Conservation (phyloP, 2,329 filamentous ascomycete species). For the Aspergillus felis region DNA sequence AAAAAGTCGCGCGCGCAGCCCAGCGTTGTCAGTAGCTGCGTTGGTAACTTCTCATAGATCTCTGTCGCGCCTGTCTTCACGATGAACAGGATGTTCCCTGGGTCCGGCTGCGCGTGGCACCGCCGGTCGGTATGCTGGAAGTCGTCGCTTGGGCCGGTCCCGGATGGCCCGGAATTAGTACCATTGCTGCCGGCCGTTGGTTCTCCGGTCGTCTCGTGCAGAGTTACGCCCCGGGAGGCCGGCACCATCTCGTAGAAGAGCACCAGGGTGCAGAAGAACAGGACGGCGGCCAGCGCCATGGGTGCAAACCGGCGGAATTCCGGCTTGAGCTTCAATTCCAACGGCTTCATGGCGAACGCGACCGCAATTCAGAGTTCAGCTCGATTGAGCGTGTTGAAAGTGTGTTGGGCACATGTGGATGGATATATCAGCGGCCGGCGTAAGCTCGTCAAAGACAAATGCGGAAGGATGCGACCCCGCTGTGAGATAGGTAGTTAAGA, state of each 20-base stretch:
- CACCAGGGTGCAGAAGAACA: neutral
- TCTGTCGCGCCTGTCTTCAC: slow-evolving; percentile 59
- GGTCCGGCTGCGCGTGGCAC: slow-evolving; percentile 44
- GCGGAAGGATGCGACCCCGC: neutral
- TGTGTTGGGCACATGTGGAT: neutral
- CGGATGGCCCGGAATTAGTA: neutral
- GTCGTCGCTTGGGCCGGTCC: neutral
- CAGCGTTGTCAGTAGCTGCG: slow-evolving; percentile 52
- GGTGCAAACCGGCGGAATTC: neutral
- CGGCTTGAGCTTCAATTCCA: neutral
- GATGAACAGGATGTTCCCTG: slow-evolving; percentile 47
- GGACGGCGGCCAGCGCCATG: neutral
- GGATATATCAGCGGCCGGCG: neutral
- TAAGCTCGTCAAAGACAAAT: neutral
- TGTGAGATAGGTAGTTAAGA: neutral
- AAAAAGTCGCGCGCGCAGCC: slow-evolving; percentile 50
- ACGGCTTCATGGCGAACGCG: neutral
- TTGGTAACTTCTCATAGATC: slow-evolving; percentile 50
- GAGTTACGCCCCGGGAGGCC: neutral
- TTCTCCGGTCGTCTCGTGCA: neutral
- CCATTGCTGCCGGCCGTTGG: neutral
- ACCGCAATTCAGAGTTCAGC: neutral
- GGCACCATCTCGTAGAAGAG: neutral
- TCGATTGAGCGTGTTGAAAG: neutral
- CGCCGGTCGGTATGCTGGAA: slow-evolving; percentile 11